Conservation (phyloP, 2,329 filamentous ascomycete species). For the Pestalotiopsis sp. region DNA sequence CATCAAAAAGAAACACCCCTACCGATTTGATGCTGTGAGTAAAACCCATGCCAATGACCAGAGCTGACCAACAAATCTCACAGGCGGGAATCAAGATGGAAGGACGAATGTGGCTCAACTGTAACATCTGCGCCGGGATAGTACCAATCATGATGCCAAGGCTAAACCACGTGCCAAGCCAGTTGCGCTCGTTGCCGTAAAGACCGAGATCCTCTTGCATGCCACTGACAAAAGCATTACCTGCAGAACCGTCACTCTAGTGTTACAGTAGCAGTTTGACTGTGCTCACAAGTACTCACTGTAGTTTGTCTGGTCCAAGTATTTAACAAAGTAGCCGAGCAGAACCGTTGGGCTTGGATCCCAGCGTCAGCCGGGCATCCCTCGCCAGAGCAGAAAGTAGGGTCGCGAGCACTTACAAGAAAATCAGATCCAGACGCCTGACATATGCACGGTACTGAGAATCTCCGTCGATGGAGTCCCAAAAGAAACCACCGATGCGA, state of each 20-base stretch:
- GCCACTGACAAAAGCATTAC: conserved; percentile 28
- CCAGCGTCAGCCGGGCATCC: too few relatives aligned
- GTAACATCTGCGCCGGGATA: conserved; percentile 8
- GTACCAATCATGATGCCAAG: conserved; percentile 10
- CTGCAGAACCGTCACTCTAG: conserved; percentile 5
- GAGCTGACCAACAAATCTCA: conserved; percentile 7
- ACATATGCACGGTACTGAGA: conserved; percentile 6
- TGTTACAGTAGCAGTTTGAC: neutral
- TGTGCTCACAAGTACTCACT: neutral
- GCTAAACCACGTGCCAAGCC: conserved; percentile 7
- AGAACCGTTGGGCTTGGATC: conserved; percentile 9
- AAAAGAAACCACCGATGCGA: neutral
- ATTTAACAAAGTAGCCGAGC: conserved; percentile 27
- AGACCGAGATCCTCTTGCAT: conserved; percentile 32
- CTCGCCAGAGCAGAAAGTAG: too few relatives aligned
- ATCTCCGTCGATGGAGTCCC: conserved; percentile 9
- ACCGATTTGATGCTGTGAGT: conserved; percentile 1
- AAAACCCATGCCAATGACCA: conserved; percentile 9
- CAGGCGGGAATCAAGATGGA: conserved; percentile 10
- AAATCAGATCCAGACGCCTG: conserved; percentile 6
- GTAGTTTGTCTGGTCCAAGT: conserved; percentile 21
- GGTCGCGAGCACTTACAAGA: conserved; percentile 4
- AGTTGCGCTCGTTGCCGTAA: conserved; percentile 13
- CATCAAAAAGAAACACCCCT: neutral
- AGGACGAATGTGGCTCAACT: neutral